Percentiles rank a stretch among this genome's conserved stretches.
Conservation (phyloP, 2,329 filamentous ascomycete species). For the Delphinella strobiligena region DNA sequence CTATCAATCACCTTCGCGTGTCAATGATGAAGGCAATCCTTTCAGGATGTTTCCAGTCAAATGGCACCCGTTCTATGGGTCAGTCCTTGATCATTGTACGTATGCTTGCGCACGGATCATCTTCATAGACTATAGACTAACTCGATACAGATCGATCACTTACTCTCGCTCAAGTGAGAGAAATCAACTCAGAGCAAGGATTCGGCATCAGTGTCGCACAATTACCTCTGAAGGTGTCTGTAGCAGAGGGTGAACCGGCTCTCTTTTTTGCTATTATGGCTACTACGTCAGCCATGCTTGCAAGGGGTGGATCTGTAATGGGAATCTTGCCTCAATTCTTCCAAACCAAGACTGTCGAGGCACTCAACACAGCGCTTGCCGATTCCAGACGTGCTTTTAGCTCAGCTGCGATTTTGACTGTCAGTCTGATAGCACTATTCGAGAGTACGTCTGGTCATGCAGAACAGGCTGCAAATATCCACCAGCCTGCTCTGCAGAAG, state of each 20-base stretch:
- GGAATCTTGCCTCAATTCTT: background rate
- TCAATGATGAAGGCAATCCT: constrained; percentile 1
- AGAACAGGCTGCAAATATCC: background rate
- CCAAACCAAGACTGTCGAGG: background rate
- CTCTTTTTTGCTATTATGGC: constrained; percentile 5
- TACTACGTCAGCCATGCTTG: constrained; percentile 4
- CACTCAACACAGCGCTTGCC: constrained; percentile 1
- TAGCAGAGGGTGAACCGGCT: constrained; percentile 2
- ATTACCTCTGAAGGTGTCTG: background rate
- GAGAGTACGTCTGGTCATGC: background rate
- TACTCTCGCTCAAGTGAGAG: constrained; percentile 3
- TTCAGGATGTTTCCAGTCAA: constrained; percentile 4
- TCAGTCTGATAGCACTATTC: constrained; percentile 5
- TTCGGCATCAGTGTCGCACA: background rate
- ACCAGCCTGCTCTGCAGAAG: background rate
- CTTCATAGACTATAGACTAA: background rate
- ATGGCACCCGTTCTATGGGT: constrained; percentile 6
- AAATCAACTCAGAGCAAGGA: background rate
- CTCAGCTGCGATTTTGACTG: background rate
- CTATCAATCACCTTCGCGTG: constrained; percentile 1
- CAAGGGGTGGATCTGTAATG: background rate
- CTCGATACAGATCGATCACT: constrained; percentile 1
- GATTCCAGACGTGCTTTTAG: constrained; percentile 3
- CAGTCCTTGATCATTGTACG: constrained; percentile 2
- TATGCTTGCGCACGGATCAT: background rate